Evolutionary conservation across 768 basidiomycete species (phyloP), one percentile per base, ranked within the genome.

Genomic region (Calocybe indica): DNA sequence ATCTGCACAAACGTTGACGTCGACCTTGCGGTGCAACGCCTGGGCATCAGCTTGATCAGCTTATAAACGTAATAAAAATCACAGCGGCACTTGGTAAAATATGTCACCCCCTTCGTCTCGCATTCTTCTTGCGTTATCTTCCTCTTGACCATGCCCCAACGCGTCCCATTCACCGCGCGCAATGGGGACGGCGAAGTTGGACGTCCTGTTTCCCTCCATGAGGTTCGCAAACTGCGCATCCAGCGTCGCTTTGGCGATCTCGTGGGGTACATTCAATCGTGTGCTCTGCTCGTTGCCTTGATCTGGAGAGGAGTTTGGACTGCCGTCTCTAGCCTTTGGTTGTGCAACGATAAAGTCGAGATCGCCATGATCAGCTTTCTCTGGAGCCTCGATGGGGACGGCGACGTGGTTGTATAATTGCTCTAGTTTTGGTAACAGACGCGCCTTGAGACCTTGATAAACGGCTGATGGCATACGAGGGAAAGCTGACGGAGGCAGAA

Each of bases 281-380:
- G 11, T 43, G 31, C 10, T 33, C 42, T 44, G 29, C 31, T 39
- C 39, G 29, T 31, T n/a, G 44, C 28, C 39, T 41, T 46, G 7
- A 32, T 15, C 44, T 32, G 35, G 41, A 32, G 49, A 43, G 29
- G 57, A 52, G 28, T 54, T 53, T 14, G 43, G 55, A 6, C 33
- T 12, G 13, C 40, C 45, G 9, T 53, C 14, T 8, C 56, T 49
- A 0, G 41, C 37, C 31, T 55, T 65, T 6, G 84, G 78, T n/a
- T 56, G 52, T 34, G 73, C 69, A 4, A 85, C 85, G 14, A 83
- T 62, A 43, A 86, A 76, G 58, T 88, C 87, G 15, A 89, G 56
- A 56, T 89, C 87, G 1, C 86, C 86, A 52, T 84, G 69, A 58
- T 82, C 79, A 1, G 45, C 38, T 59, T 88, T 88, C 52, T 74